phyloP scores from a whole-genome alignment of 768 basidiomycete genomes.

The Tulasnella sp. region DNA sequence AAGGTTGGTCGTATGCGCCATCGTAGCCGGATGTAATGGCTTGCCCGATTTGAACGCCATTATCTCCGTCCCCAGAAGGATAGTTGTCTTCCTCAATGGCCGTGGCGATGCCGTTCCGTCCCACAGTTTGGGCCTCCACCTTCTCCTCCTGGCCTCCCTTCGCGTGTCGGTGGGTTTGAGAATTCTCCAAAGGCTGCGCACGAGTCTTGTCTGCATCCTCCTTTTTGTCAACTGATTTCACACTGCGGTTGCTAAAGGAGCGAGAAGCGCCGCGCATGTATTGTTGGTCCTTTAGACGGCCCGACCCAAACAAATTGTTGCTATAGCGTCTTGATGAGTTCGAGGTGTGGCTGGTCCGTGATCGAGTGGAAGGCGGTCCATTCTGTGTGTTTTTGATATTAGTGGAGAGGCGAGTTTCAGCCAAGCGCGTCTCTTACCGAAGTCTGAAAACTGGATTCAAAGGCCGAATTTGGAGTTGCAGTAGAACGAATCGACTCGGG shows the following conservation, averaged over 20 bases:
- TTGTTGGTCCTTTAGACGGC: conserved; percentile 72
- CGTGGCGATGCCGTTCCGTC: not conserved
- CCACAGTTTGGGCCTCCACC: not conserved
- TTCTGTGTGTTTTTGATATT: conserved; percentile 12
- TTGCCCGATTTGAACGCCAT: conserved; percentile 1
- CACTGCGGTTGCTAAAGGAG: conserved; percentile 27
- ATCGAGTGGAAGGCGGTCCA: conserved; percentile 42
- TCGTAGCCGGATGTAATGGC: conserved; percentile 13
- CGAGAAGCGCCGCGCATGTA: conserved; percentile 55
- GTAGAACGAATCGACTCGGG: not conserved
- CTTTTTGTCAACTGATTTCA: not conserved
- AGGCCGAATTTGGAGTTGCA: conserved; percentile 21
- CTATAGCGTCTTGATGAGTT: conserved; percentile 71
- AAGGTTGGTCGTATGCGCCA: not conserved
- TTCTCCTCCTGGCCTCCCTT: not conserved
- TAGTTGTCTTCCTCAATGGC: not conserved
- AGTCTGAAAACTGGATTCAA: conserved; percentile 24
- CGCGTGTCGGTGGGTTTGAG: not conserved
- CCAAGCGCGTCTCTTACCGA: conserved; percentile 26
- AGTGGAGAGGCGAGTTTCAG: conserved; percentile 34
- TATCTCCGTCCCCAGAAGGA: not conserved
- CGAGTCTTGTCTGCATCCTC: conserved; percentile 4
- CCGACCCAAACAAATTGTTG: conserved; percentile 84
- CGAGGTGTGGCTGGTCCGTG: conserved; percentile 26
- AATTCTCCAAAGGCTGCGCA: not conserved